These are phyloP conservation scores for Lobosporangium transversale DNA, from an alignment of 192 early-diverging fungal genomes.

Conservation along the genomic window DNA sequence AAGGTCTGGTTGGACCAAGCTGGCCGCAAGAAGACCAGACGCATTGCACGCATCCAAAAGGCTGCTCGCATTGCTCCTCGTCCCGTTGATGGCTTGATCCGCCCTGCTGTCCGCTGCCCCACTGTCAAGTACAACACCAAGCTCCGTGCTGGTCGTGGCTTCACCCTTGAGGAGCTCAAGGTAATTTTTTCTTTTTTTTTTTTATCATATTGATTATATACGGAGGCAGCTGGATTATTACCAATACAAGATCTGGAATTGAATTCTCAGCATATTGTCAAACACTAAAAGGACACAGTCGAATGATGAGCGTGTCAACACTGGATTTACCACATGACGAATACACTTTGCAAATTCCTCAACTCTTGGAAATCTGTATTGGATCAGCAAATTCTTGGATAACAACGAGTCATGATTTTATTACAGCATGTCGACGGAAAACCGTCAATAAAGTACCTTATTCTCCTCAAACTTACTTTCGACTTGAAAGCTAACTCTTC, in stretches of 20 bases:
- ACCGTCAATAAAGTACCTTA: too few relatives aligned
- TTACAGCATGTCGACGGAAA: too few relatives aligned
- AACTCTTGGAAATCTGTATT: too few relatives aligned
- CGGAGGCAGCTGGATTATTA: not conserved
- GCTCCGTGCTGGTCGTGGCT: constrained; percentile 94
- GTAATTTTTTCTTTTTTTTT: constrained; percentile 47
- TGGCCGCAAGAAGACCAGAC: constrained; percentile 91
- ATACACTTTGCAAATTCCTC: too few relatives aligned
- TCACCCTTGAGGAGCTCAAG: constrained; percentile 99
- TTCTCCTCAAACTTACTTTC: too few relatives aligned
- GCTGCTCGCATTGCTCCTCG: constrained; percentile 95
- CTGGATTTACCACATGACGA: too few relatives aligned
- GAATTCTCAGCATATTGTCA: not conserved
- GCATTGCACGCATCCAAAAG: constrained; percentile 91
- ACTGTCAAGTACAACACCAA: constrained; percentile 66
- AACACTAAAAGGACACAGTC: not conserved
- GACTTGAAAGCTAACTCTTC: too few relatives aligned
- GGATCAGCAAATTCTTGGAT: not conserved
- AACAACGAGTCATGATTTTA: not conserved
- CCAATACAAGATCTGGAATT: not conserved
- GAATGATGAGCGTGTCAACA: too few relatives aligned
- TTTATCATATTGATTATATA: not conserved
- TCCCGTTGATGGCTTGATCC: constrained; percentile 94
- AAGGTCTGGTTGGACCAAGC: constrained; percentile 99
- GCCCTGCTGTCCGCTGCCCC: constrained; percentile 96